These are phyloP conservation scores for Arabis alpina DNA, from an alignment of 345 rosid species.

Conservation along the genomic window DNA sequence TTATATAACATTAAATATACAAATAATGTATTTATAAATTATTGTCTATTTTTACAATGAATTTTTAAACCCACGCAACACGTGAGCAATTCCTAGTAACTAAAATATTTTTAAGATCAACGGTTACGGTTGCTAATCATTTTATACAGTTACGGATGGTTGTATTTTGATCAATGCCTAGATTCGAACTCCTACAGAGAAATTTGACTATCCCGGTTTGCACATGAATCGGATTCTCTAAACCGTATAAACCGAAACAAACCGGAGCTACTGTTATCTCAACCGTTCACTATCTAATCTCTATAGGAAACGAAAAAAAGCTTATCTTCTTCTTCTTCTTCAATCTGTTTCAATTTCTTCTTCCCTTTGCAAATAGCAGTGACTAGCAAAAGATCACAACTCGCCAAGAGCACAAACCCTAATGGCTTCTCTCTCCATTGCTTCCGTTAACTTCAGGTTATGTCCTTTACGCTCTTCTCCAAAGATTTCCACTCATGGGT, in stretches of 20 bases:
- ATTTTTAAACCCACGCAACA: too few species aligned
- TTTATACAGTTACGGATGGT: too few species aligned
- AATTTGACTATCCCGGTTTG: too few species aligned
- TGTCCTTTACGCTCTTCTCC: conserved; percentile 41
- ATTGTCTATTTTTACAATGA: too few species aligned
- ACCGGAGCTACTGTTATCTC: conserved; percentile 10
- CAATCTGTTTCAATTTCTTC: not conserved
- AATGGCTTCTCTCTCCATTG: conserved; percentile 64
- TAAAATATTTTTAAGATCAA: too few species aligned
- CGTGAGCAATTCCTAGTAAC: too few species aligned
- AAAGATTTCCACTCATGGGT: conserved; percentile 38
- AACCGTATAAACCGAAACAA: conserved; percentile 31
- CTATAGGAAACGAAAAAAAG: not conserved
- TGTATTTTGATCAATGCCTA: too few species aligned
- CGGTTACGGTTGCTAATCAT: too few species aligned
- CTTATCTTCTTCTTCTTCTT: conserved; percentile 34
- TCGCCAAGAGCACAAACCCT: conserved; percentile 42
- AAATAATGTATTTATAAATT: too few species aligned
- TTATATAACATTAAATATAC: too few species aligned
- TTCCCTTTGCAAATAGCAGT: not conserved
- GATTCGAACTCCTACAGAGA: too few species aligned
- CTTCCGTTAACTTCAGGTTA: conserved; percentile 49
- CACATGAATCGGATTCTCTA: conserved; percentile 2
- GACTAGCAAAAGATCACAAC: not conserved
- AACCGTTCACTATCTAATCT: conserved; percentile 12